Base-by-base conservation (phyloP, 768 basidiomycete species). In the Lactarius sanguifluus region DNA sequence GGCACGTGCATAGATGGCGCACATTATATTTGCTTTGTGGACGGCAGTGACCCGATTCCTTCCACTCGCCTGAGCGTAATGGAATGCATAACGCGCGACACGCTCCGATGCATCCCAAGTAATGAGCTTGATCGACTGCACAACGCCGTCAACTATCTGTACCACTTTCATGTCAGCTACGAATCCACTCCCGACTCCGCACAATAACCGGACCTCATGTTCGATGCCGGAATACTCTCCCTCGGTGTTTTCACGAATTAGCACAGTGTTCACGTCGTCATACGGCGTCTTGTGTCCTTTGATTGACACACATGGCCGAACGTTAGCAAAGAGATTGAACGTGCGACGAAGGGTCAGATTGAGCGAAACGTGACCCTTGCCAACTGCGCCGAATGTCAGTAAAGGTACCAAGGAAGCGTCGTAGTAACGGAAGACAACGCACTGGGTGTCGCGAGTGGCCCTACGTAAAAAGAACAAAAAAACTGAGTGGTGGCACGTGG, bases 1-100 rank as follows among this genome's bases (percentile, higher is more conserved):
- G 40, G 34, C 45, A 38, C 25, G 47, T 15, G 57, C 6, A 38
- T 12, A 28, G 40, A 65, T 54, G 20, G 23, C 79, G 65, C 70
- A 95, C 96, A 98, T 98, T 82, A 99, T 98, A 76, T 96, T 97
- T 28, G 97, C 97, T 81, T 99, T 99, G 83, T 99, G 97, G 32
- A 99, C 97, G 50, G 97, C 97, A 30, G 96, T 98, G 68, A 99
- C 97, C 72, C 92, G 88, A 77, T 89, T 90, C 69, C 97, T 81
- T 69, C 92, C 92, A 73, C 85, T 88, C 63, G 88, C 82, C 71
- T 90, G 86, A n/a, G 97, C 97, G 73, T 98, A 97, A 79, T 97
- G 86, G 85, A 99, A 99, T 7, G 97, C 97, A 75, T 98, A 99
- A 56, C 95, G 89, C 55, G 97, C 97, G 65, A 99, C 97, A 61